Evolutionary conservation across 495 filamentous ascomycete species (phyloP).

Genomic region (Trichoderma reesei): DNA sequence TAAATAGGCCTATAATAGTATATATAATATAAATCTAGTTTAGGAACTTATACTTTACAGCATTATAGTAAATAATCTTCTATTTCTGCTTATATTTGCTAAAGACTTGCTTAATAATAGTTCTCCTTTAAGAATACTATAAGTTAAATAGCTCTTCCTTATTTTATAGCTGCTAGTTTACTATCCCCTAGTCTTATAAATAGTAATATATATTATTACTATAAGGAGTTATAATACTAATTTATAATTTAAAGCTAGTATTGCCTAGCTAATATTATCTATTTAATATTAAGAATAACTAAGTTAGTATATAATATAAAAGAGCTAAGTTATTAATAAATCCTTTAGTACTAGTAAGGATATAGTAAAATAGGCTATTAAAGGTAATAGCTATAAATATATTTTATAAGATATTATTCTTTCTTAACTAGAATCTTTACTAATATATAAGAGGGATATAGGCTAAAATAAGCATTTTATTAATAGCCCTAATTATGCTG

Average conservation of each 20-base stretch:
- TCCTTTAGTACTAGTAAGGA: neutral
- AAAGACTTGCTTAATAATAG: neutral
- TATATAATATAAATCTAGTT: too few species aligned
- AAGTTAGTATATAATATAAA: neutral
- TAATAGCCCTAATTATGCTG: neutral
- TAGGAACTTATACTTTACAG: too few species aligned
- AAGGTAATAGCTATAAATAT: slow-evolving; percentile 1
- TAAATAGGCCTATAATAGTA: too few species aligned
- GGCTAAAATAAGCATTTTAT: neutral
- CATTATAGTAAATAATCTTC: too few species aligned
- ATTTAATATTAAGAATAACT: neutral
- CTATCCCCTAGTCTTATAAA: neutral
- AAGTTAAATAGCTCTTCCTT: neutral
- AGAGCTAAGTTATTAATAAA: neutral
- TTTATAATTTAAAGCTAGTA: slow-evolving; percentile 2
- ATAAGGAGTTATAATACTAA: neutral
- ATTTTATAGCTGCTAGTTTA: neutral
- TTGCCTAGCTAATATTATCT: slow-evolving; percentile 3
- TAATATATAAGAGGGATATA: neutral
- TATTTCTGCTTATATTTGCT: neutral
- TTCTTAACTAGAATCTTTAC: neutral
- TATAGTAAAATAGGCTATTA: slow-evolving; percentile 10
- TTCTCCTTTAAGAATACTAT: neutral
- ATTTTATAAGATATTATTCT: slow-evolving; percentile 10
- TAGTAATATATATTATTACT: neutral